Base-by-base conservation (phyloP, 306 rosid genomes). In the Lathyrus tuberosus region DNA sequence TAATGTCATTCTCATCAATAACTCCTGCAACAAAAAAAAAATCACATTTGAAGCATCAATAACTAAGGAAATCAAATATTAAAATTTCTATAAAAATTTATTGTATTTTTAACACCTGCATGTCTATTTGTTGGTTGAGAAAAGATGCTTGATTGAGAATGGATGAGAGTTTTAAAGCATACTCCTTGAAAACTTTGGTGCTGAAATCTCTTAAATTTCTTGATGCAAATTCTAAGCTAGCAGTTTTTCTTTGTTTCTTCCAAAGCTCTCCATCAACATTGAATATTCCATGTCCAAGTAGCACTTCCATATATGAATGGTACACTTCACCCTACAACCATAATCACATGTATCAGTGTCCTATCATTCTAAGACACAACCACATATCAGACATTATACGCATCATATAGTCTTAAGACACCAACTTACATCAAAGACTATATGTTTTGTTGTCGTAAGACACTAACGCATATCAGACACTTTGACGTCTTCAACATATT, bases 251-350 rank as follows among this genome's bases (percentile, higher is more conserved):
- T 60, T 91, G 99, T 65, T 79, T 91, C 86, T 82, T 90, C 98
- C 97, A 94, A 41, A 64, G 76, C 69, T 88, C 96, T 2, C 99
- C 99, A 59, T 94, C 99, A 49, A 74, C 88, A 62, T 94, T 94
- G 65, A 94, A 91, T 56, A 91, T 94, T 47, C 99, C 98, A 74
- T 88, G 92, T 79, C 97, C 99, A 2, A 94, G 99, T 41, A 94
- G 81, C 8, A 88, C 99, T 82, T 91, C 86, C 97, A 94, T 94
- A 48, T 88, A 94, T 3, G 96, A 91, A 79, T 83, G 97, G 62
- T 94, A 94, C 43, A 81, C 84, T 74, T 86, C 86, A 61, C 99
- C 99, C 97, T 90, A 73, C 77, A 85, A 20, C 49, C 26, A 60
- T 16, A 74, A 62, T 57, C 68, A 63, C 20, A 26, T 3, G 30